Conservation (phyloP, 2,329 filamentous ascomycete genomes). For the Pseudopyrenochaeta lycopersici region DNA sequence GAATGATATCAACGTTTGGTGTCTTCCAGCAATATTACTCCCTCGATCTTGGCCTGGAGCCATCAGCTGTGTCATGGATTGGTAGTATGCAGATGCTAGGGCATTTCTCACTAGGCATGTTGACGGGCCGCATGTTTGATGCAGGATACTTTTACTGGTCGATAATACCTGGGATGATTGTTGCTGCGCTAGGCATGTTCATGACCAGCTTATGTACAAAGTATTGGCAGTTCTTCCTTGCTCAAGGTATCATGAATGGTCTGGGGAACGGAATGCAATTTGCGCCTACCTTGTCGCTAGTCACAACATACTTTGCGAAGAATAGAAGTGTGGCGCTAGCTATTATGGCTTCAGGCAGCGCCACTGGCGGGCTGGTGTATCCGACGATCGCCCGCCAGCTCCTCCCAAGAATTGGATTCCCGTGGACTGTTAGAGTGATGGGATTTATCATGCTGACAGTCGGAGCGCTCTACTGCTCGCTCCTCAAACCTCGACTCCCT, state of each 20-base stretch:
- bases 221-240: conserved; percentile 59
- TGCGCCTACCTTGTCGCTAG: conserved; percentile 39
- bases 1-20: conserved; percentile 48
- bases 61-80: conserved; percentile 62
- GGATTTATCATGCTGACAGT: conserved; percentile 66
- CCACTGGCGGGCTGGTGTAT: conserved; percentile 70
- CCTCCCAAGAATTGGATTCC: conserved; percentile 68
- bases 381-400: conserved; percentile 64
- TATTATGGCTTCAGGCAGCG: conserved; percentile 67
- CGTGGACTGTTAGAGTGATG: conserved; percentile 70
- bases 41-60: conserved; percentile 31
- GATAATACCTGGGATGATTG: conserved; percentile 53
- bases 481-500: conserved; percentile 54
- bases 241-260: conserved; percentile 46
- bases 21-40: conserved; percentile 51
- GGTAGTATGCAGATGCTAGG: conserved; percentile 62
- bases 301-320: conserved; percentile 66
- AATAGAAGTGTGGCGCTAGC: conserved; percentile 69
- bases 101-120: conserved; percentile 61
- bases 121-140: conserved; percentile 62
- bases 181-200: conserved; percentile 60
- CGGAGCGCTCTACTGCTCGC: conserved; percentile 43
- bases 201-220: conserved; percentile 60
- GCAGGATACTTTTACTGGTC: conserved; percentile 60
- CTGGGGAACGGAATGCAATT: conserved; percentile 49